These are phyloP conservation scores for Dactylonectria macrodidyma DNA, from an alignment of 2,329 filamentous ascomycete species.

Conservation along the genomic window DNA sequence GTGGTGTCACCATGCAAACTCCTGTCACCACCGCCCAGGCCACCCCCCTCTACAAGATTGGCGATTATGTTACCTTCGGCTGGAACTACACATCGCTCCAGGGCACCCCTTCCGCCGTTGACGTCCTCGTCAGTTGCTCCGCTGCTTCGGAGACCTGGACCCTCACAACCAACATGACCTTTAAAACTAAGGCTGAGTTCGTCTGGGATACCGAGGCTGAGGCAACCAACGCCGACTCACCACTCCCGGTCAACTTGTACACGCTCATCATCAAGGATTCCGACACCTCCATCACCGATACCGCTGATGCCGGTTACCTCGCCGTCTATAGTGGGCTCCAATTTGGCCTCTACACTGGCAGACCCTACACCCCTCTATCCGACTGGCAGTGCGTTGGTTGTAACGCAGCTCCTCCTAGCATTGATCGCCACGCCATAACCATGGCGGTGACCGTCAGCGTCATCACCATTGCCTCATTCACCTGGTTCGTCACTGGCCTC, in stretches of 20 bases:
- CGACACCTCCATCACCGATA: slow-evolving; percentile 64
- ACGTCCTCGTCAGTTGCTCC: slow-evolving; percentile 72
- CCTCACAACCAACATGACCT: slow-evolving; percentile 75
- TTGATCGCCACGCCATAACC: slow-evolving; percentile 64
- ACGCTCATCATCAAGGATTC: slow-evolving; percentile 75
- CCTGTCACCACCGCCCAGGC: slow-evolving; percentile 62
- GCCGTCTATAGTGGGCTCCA: slow-evolving; percentile 62
- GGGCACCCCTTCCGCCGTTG: slow-evolving; percentile 71
- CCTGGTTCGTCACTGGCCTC: slow-evolving; percentile 74
- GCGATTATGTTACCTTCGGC: slow-evolving; percentile 70
- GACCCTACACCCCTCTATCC: slow-evolving; percentile 65
- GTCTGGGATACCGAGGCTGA: slow-evolving; percentile 71
- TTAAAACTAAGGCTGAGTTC: slow-evolving; percentile 64
- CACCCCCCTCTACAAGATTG: slow-evolving; percentile 71
- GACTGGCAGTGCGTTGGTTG: slow-evolving; percentile 73
- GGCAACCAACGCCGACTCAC: slow-evolving; percentile 62
- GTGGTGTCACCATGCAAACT: slow-evolving; percentile 67
- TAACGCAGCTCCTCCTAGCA: slow-evolving; percentile 64
- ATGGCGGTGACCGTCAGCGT: slow-evolving; percentile 69
- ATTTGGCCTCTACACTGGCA: slow-evolving; percentile 71
- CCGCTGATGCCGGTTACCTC: slow-evolving; percentile 70
- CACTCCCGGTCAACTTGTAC: slow-evolving; percentile 69
- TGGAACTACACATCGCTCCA: slow-evolving; percentile 78
- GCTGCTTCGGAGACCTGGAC: slow-evolving; percentile 69
- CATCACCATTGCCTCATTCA: slow-evolving; percentile 72